phyloP scores from a whole-genome alignment of 306 rosid genomes.

The Bauhinia variegata region DNA sequence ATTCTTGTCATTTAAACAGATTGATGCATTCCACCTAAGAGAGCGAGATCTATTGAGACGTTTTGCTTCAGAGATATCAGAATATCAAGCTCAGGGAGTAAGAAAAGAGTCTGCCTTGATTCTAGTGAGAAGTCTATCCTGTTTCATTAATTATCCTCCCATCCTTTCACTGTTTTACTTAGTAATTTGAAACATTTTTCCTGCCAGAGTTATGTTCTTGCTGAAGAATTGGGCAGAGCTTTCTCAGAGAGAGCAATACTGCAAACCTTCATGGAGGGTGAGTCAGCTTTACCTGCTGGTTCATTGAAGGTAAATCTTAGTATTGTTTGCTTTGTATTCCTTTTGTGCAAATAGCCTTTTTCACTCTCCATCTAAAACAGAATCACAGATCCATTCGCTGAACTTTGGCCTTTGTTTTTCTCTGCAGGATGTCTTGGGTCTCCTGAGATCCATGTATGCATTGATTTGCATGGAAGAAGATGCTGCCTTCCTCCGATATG shows the following conservation, averaged over 20 bases:
- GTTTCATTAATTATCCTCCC: constrained; percentile 8
- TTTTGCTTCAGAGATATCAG: constrained; percentile 73
- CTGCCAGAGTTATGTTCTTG: constrained; percentile 79
- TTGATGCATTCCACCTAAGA: constrained; percentile 77
- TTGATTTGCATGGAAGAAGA: constrained; percentile 84
- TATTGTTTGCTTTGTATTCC: constrained; percentile 3
- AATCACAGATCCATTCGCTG: background rate
- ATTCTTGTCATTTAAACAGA: constrained; percentile 53
- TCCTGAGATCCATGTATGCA: constrained; percentile 78
- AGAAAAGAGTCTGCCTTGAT: constrained; percentile 72
- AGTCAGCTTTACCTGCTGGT: constrained; percentile 60
- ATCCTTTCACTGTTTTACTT: constrained; percentile 11
- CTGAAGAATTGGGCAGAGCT: constrained; percentile 89
- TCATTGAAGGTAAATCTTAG: constrained; percentile 62
- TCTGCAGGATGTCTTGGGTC: constrained; percentile 63
- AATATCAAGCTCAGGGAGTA: constrained; percentile 66
- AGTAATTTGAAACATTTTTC: constrained; percentile 30
- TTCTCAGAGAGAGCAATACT: constrained; percentile 72
- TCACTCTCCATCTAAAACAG: background rate
- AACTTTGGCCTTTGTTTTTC: constrained; percentile 4
- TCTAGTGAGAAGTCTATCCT: constrained; percentile 52
- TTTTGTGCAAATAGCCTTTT: background rate
- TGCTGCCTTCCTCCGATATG: constrained; percentile 76
- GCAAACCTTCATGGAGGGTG: constrained; percentile 63
- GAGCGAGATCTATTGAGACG: constrained; percentile 78